Evolutionary conservation across 805 yeast species (phyloP).

Genomic region (Ogataea salicorniae): DNA sequence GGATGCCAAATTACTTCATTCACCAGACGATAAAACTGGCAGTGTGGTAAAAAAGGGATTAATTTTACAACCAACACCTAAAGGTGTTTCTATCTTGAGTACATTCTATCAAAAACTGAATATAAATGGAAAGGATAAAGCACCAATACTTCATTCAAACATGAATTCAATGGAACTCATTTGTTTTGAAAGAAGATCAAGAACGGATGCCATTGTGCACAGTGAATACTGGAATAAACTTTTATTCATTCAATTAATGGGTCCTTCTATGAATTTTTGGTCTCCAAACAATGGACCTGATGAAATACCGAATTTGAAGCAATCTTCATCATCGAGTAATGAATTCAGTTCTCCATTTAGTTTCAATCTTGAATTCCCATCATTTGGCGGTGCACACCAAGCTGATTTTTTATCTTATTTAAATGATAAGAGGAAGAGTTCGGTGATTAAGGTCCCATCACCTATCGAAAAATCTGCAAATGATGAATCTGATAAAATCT

Average conservation of each 20-base stretch:
- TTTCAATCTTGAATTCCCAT: constrained; percentile 5
- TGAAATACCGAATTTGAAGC: constrained; percentile 33
- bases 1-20: constrained; percentile 61
- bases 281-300: constrained; percentile 50
- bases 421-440: constrained; percentile 14
- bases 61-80: constrained; percentile 80
- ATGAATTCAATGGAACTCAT: constrained; percentile 72
- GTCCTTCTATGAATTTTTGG: constrained; percentile 68
- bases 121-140: constrained; percentile 29
- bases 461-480: background rate
- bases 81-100: constrained; percentile 71
- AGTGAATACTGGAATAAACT: constrained; percentile 63
- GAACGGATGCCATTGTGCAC: constrained; percentile 52
- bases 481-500: constrained; percentile 14
- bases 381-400: constrained; percentile 7
- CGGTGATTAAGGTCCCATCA: background rate
- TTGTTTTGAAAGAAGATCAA: constrained; percentile 56
- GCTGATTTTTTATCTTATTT: constrained; percentile 19
- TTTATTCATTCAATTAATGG: constrained; percentile 57
- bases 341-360: constrained; percentile 11
- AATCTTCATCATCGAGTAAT: constrained; percentile 6
- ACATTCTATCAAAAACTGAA: constrained; percentile 57
- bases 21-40: constrained; percentile 70
- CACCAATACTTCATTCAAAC: constrained; percentile 37
- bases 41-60: constrained; percentile 37